These are phyloP conservation scores for Ceriops zippeliana DNA, from an alignment of 345 rosid genomes.

Conservation along the genomic window DNA sequence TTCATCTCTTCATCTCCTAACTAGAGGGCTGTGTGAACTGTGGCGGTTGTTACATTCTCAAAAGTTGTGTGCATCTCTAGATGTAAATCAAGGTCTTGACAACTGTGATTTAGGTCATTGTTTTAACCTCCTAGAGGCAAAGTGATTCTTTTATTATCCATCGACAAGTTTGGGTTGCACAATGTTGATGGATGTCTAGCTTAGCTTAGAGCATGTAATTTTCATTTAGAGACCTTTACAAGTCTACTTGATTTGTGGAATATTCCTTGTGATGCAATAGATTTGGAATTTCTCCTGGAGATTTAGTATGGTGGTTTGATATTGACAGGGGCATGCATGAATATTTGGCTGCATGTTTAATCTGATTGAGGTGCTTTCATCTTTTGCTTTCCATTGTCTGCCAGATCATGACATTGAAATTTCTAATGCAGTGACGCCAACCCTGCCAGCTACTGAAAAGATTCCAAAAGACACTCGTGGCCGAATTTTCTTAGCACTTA, in stretches of 20 bases:
- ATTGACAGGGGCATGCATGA: too few relatives aligned
- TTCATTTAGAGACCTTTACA: too few relatives aligned
- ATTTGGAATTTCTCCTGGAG: background rate
- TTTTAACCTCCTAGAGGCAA: too few relatives aligned
- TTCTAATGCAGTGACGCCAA: slow-evolving; percentile 42
- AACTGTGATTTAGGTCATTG: too few relatives aligned
- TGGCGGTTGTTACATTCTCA: background rate
- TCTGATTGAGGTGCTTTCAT: background rate
- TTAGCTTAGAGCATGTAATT: too few relatives aligned
- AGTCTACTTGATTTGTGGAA: background rate
- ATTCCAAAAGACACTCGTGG: slow-evolving; percentile 50
- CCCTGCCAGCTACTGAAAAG: slow-evolving; percentile 41
- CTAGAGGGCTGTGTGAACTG: background rate
- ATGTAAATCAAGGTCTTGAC: too few relatives aligned
- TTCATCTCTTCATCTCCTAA: background rate
- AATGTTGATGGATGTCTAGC: too few relatives aligned
- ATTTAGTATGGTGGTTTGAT: background rate
- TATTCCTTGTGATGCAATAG: background rate
- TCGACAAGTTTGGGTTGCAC: background rate
- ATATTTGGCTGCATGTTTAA: background rate
- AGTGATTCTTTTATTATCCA: background rate
- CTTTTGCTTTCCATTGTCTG: background rate
- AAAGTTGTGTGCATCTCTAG: background rate
- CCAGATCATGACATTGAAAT: slow-evolving; percentile 14
- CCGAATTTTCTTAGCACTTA: slow-evolving; percentile 38